Evolutionary conservation across 306 rosid genomes (phyloP).

Genomic region (Dicorynia guianensis): DNA sequence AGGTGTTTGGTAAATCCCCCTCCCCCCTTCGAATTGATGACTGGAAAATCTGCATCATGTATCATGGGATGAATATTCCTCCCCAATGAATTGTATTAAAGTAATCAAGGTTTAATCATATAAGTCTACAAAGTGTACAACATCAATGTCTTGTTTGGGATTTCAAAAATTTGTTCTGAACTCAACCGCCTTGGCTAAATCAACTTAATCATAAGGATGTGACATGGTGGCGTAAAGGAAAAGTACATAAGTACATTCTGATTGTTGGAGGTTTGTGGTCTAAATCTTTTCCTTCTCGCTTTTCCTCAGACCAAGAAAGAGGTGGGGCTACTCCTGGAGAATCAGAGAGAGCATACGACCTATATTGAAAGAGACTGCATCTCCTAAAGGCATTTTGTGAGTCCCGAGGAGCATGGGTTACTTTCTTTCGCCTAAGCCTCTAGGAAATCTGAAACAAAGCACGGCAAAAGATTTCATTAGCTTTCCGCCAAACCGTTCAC

Average conservation of each 20-base stretch:
- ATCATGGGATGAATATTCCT: conserved; percentile 38
- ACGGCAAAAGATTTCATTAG: no score
- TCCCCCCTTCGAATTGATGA: conserved; percentile 1
- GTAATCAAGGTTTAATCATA: conserved; percentile 29
- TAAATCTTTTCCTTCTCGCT: conserved; percentile 34
- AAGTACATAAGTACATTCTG: conserved; percentile 42
- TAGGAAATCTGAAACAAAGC: no score
- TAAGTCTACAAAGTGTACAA: conserved; percentile 29
- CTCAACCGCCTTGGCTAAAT: conserved; percentile 36
- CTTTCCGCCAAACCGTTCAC: no score
- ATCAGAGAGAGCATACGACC: no score
- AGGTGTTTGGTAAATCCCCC: no score
- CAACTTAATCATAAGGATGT: conserved; percentile 31
- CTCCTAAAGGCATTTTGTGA: no score
- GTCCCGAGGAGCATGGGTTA: no score
- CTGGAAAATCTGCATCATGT: conserved; percentile 14
- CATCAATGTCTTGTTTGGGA: conserved; percentile 23
- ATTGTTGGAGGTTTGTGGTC: conserved; percentile 6
- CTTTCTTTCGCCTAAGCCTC: no score
- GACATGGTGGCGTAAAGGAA: conserved; percentile 30
- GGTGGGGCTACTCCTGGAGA: no score
- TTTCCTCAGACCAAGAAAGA: no score
- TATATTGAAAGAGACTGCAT: no score
- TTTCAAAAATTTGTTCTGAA: conserved; percentile 17
- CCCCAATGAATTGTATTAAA: conserved; percentile 37